Percentiles rank a stretch among this genome's conserved stretches.
These are phyloP conservation scores for Nannochloropsis oceanica DNA, from an alignment of 108 stramenopile genomes.

Conservation along the genomic window DNA sequence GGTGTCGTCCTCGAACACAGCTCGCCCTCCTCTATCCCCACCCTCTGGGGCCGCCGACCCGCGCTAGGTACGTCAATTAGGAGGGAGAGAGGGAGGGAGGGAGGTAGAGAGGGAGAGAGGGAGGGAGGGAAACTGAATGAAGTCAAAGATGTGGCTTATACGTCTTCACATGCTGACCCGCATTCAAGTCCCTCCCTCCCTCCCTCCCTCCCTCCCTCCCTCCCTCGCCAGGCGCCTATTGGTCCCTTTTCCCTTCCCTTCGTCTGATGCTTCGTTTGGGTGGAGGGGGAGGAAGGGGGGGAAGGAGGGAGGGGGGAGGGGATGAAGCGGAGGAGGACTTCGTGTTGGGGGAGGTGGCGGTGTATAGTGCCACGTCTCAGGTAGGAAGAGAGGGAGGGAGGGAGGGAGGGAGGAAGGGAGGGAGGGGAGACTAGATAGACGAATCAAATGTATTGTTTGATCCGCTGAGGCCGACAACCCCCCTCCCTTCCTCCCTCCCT, in stretches of 20 bases:
- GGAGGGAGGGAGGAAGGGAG: neutral
- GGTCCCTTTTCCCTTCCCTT: neutral
- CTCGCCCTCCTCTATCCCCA: neutral
- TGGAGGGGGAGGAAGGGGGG: neutral
- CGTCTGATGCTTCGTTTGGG: neutral
- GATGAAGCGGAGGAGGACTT: neutral
- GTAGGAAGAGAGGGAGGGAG: neutral
- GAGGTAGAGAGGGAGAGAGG: neutral
- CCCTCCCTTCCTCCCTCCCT: no score
- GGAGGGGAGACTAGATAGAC: neutral
- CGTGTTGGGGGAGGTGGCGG: neutral
- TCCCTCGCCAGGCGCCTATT: neutral
- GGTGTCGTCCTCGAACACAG: neutral
- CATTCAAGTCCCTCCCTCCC: neutral
- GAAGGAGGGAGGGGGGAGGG: neutral
- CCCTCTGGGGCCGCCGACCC: neutral
- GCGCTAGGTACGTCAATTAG: neutral
- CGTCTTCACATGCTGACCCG: neutral
- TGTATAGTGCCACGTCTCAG: neutral
- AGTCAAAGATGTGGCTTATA: neutral
- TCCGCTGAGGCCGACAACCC: no score
- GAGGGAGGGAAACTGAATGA: neutral
- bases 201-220: neutral
- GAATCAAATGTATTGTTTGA: no score
- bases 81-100: neutral